Conservation (phyloP, 1,284 basidiomycete genomes). For the Cutaneotrichosporon sp. region DNA sequence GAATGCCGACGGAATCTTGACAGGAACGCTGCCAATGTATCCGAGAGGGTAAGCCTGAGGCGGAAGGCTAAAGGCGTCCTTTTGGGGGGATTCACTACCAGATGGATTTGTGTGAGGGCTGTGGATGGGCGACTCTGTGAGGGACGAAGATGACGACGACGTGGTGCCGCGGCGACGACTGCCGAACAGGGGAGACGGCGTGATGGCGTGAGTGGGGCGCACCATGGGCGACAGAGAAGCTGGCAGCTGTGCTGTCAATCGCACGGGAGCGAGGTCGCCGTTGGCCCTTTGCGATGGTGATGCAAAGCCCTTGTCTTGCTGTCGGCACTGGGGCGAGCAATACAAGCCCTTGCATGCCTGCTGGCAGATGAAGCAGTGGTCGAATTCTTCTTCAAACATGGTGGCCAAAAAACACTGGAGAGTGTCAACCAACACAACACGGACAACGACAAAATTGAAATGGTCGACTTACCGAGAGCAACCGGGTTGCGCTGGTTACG, state of each 20-base stretch:
- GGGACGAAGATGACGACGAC: constrained; percentile 32
- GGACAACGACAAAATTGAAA: no score
- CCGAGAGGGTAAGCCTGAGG: constrained; percentile 35
- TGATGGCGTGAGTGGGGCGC: constrained; percentile 25
- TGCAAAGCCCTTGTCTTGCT: constrained; percentile 35
- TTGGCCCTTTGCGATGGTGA: constrained; percentile 23
- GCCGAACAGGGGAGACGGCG: constrained; percentile 32
- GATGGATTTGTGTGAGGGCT: constrained; percentile 39
- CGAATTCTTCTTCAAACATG: constrained; percentile 46
- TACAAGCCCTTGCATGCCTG: constrained; percentile 41
- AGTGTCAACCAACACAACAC: neutral
- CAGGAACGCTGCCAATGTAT: constrained; percentile 33
- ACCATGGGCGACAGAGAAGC: constrained; percentile 31
- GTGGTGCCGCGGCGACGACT: constrained; percentile 22
- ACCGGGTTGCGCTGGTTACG: no score
- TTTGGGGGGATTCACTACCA: constrained; percentile 35
- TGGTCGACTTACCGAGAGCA: no score
- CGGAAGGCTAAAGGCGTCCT: constrained; percentile 40
- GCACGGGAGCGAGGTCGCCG: constrained; percentile 20
- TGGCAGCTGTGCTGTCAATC: constrained; percentile 38
- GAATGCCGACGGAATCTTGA: constrained; percentile 35
- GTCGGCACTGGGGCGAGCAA: constrained; percentile 41
- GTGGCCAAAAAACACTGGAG: neutral
- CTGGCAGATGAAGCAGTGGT: constrained; percentile 45
- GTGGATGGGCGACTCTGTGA: constrained; percentile 40